phyloP scores from a whole-genome alignment of 106 monocot genomes.

The Dendrobium huoshanense region DNA sequence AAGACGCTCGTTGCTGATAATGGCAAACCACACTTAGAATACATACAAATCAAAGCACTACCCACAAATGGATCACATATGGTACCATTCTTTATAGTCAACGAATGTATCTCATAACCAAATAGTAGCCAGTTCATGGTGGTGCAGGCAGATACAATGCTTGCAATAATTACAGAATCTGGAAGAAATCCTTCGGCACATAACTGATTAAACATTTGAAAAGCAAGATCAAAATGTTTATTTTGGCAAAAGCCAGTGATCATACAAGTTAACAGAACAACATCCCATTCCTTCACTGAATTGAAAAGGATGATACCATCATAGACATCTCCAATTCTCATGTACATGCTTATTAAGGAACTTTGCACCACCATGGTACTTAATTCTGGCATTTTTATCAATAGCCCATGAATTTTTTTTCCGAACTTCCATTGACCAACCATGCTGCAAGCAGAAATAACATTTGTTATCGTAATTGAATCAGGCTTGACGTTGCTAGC shows the following conservation, averaged over 20 bases:
- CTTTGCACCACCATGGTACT: slow-evolving; percentile 14
- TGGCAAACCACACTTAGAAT: slow-evolving; percentile 27
- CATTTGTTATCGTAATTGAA: slow-evolving; percentile 24
- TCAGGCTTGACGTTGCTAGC: slow-evolving; percentile 14
- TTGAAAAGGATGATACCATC: slow-evolving; percentile 23
- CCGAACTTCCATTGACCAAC: slow-evolving; percentile 15
- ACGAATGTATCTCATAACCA: slow-evolving; percentile 30
- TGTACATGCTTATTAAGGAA: slow-evolving; percentile 44
- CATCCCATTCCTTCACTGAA: slow-evolving; percentile 20
- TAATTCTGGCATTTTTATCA: slow-evolving; percentile 26
- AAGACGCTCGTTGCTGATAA: slow-evolving; percentile 18
- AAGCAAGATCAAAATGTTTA: slow-evolving; percentile 14
- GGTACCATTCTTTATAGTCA: slow-evolving; percentile 24
- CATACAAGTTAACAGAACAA: slow-evolving; percentile 40
- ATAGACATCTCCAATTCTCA: slow-evolving; percentile 20
- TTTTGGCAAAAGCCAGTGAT: slow-evolving; percentile 35
- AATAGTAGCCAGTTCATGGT: slow-evolving; percentile 11
- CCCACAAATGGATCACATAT: slow-evolving; percentile 24
- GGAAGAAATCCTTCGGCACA: slow-evolving; percentile 14
- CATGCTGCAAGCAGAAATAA: slow-evolving; percentile 30
- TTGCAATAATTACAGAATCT: slow-evolving; percentile 30
- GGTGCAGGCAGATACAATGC: slow-evolving; percentile 14
- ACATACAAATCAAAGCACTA: slow-evolving; percentile 40
- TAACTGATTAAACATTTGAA: slow-evolving; percentile 18
- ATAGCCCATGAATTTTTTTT: slow-evolving; percentile 31